Base-by-base conservation (phyloP, 2,329 filamentous ascomycete genomes). In the Talaromyces marneffei region DNA sequence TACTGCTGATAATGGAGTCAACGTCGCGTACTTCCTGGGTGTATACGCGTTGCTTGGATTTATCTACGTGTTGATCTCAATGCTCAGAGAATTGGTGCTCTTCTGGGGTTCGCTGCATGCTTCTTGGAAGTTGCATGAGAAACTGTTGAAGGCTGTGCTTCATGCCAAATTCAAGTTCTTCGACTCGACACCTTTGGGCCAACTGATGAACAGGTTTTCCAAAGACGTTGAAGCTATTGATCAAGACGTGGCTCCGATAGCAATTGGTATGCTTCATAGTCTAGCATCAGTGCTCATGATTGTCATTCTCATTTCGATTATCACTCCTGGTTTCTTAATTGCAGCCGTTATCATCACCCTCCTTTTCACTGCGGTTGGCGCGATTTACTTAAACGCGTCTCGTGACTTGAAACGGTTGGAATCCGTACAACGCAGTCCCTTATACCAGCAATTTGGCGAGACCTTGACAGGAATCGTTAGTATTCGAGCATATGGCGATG, bases 381-480 rank as follows among this genome's bases (percentile, higher is more conserved):
- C 86, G 44, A 91, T 97, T 71, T 99, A 99, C 75, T 84, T 99
- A 52, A 87, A 87, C 67, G 89, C 93, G 0, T 97, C 94, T n/a
- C 87, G 93, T 65, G 94, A 97, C 71, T 82, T 99, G 60, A 99
- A 99, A 80, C 87, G 94, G 54, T 80, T 99, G 6, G 95, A 99
- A 74, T 96, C 93, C 6, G 87, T 97, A 1, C 91, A 97, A 74
- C 85, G 93, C 71, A 97, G 92, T 74, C 94, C 94, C 1, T 80
- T 99, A 6, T 99, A 97, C 78, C 94, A 99, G 75, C 94, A 97
- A 68, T 99, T 99, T 67, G 93, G 94, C 65, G 94, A 99, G 78
- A 97, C 95, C 0, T 79, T 99, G 18, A 91, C 87, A 56, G 94
- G 94, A 29, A 94, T 99, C 75, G 95, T 93, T 2, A 99, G 94